Conservation (phyloP, 2,329 filamentous ascomycete species). For the Aureobasidium melanogenum region DNA sequence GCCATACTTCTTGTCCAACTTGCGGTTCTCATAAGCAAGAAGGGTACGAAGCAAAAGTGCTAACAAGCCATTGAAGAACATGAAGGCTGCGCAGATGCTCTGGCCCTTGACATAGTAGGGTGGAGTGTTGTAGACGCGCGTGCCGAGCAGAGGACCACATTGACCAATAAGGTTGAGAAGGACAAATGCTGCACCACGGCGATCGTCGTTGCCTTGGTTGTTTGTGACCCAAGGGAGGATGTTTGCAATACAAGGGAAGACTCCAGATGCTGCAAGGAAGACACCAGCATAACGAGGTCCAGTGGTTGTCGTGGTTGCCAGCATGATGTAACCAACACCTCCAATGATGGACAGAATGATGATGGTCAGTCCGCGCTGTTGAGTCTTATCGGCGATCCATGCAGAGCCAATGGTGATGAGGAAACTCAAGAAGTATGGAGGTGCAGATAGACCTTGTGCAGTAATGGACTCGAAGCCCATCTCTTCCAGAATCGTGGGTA, state of each 20-base stretch:
- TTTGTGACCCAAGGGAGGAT: conserved; percentile 20
- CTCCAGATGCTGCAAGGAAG: conserved; percentile 18
- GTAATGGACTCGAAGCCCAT: conserved; percentile 61
- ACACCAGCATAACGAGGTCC: conserved; percentile 39
- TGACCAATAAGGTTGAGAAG: conserved; percentile 64
- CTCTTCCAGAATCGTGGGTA: conserved; percentile 35
- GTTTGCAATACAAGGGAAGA: conserved; percentile 21
- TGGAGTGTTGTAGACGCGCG: conserved; percentile 44
- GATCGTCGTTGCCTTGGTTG: conserved; percentile 20
- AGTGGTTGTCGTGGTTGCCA: conserved; percentile 47
- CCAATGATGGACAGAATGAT: conserved; percentile 47
- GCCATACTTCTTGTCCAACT: conserved; percentile 43
- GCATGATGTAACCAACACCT: conserved; percentile 55
- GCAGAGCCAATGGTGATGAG: conserved; percentile 50
- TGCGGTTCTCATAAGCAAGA: conserved; percentile 50
- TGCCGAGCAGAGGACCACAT: conserved; percentile 57
- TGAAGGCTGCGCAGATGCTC: conserved; percentile 51
- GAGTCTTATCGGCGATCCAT: conserved; percentile 55
- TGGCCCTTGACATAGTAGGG: conserved; percentile 47
- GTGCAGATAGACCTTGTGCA: conserved; percentile 63
- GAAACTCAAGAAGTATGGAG: conserved; percentile 61
- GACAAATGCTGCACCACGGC: conserved; percentile 15
- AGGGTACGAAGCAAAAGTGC: conserved; percentile 45
- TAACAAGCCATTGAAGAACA: conserved; percentile 48
- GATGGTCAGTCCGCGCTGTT: conserved; percentile 56